Base-by-base conservation (phyloP, 768 basidiomycete genomes). In the Amanita rimosa region DNA sequence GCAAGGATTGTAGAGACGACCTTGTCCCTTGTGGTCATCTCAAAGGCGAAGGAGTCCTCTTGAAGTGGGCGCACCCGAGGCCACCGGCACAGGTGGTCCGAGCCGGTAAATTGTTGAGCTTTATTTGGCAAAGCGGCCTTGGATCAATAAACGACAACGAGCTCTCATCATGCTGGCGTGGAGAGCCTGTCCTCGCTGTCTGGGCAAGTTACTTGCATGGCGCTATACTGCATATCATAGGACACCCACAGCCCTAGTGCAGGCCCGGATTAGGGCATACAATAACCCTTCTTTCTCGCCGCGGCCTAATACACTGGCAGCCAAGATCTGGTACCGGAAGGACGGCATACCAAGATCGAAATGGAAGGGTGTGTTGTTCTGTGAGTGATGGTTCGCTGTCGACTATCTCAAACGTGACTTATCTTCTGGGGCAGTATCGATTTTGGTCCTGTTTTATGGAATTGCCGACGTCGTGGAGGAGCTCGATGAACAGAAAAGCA, bases 251-350 rank as follows among this genome's bases (percentile, higher is more conserved):
- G 17, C 6, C 13, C 16, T 29, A 17, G 14, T 13, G 8, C 27
- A 10, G 16, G 14, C 13, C 4, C 37, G 22, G 24, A 21, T 3
- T 8, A 31, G 3, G 24, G 3, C 37, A 7, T 31, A 40, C 16
- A 19, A 37, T 16, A 37, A 46, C 17, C n/a, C 48, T 7, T 39
- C 48, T 19, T 31, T 49, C 29, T 40, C 48, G 17, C 19, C 48
- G n/a, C 38, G 48, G 7, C 40, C 48, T 6, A 49, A 49, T 27
- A 44, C 42, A 16, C 16, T 50, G 3, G 26, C 26, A 10, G 43
- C 49, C 17, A 50, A 29, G 36, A 17, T 50, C 9, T 50, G 50
- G 50, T 45, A 35, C 24, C 14, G 35, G 24, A 51, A 51, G 44
- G 50, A 51, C 33, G 50, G 50, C 3, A 22, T 35, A 4, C 50